These are phyloP conservation scores for Acanthamoeba culbertsoni DNA, from an alignment of 208 protist species.

Conservation along the genomic window DNA sequence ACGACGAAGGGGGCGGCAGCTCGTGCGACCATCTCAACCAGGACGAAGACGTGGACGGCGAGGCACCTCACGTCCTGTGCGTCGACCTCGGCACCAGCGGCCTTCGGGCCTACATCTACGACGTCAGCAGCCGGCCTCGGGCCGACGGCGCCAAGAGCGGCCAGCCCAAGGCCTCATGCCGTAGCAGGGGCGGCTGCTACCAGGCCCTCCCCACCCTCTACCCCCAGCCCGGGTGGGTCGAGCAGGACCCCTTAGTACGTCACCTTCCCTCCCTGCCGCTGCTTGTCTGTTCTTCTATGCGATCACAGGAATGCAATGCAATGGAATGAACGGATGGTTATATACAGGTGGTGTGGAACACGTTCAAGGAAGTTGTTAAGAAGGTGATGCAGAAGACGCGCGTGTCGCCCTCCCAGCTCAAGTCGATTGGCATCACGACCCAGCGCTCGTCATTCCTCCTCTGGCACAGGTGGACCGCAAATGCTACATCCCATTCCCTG, in stretches of 20 bases:
- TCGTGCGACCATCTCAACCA: constrained; percentile 21
- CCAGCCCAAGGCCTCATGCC: background rate
- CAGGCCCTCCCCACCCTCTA: constrained; percentile 41
- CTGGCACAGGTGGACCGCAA: constrained; percentile 55
- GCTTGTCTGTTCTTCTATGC: background rate
- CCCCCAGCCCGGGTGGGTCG: constrained; percentile 39
- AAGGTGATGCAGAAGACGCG: constrained; percentile 18
- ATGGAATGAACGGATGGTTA: background rate
- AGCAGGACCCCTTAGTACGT: constrained; percentile 47
- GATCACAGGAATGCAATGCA: background rate
- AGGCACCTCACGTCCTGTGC: constrained; percentile 16
- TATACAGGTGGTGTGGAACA: constrained; percentile 17
- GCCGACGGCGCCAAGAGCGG: background rate
- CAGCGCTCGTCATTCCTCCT: constrained; percentile 44
- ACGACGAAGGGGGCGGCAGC: background rate
- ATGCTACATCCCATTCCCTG: background rate
- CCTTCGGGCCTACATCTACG: constrained; percentile 3
- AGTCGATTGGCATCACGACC: constrained; percentile 48
- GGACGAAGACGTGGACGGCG: constrained; percentile 3
- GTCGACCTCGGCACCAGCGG: constrained; percentile 58
- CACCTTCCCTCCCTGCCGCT: background rate
- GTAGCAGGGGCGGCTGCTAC: constrained; percentile 23
- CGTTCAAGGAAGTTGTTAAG: background rate
- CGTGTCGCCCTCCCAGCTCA: background rate
- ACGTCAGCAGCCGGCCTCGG: background rate